Base-by-base conservation (phyloP, 805 yeast species). In the Wickerhamomyces chambardii region DNA sequence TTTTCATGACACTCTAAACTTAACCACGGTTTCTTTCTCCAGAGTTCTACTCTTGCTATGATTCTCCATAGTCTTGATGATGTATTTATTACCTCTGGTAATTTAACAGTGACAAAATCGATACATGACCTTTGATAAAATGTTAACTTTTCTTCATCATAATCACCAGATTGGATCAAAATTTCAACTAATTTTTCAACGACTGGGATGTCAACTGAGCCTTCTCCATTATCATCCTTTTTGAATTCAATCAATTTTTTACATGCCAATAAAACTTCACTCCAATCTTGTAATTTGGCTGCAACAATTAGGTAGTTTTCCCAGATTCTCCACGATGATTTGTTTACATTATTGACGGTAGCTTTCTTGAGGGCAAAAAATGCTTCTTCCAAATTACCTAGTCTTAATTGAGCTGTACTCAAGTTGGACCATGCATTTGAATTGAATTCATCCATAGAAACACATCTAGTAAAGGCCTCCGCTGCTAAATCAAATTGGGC, bases 401-500 rank as follows among this genome's bases (percentile, higher is more conserved):
- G 51, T 42, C 71, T 72, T 28, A 87, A 59, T 36, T 84, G 67
- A 0, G 96, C 78, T 10, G 92, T 78, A 5, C 95, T 86, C 47
- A 92, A 66, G 51, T 92, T 92, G 10, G 95, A 78, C 98, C 98
- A 92, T 3, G 95, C 75, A 51, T 76, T 76, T 2, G 89, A 66
- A 48, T 78, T 86, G 0, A 78, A 69, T 17, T 84, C 95, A 53
- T 87, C 95, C 28, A 89, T 54, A 0, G 95, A 66, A 24, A 87
- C 89, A 61, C 96, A 86, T 48, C 97, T 68, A 1, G 95, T 80
- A 53, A 92, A 89, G 0, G 96, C 96, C 51, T 84, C 94, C 0
- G 95, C 78, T 0, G 97, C 95, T 30, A 83, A 58, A 17, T 78
- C 82, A 61, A 70, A 84, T 45, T 80, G 75, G 7, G 61, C 68